Percentiles rank a stretch among this genome's conserved stretches.
These are phyloP conservation scores for Pichia eremophila DNA, from an alignment of 805 yeast genomes.

Conservation along the genomic window DNA sequence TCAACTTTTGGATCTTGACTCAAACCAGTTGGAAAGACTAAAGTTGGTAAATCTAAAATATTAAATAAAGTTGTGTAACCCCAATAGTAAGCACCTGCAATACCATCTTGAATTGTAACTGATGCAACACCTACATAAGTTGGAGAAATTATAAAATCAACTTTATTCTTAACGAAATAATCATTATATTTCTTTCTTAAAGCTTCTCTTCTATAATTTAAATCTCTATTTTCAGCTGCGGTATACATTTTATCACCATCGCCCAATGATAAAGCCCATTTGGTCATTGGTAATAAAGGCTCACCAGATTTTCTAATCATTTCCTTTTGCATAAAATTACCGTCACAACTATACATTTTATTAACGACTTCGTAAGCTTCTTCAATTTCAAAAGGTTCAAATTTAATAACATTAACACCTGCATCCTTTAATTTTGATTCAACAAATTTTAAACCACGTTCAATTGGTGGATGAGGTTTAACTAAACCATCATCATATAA, in stretches of 20 bases:
- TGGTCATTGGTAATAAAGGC: conserved; percentile 54
- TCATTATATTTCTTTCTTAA: conserved; percentile 50
- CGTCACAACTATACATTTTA: conserved; percentile 55
- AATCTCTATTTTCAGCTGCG: conserved; percentile 44
- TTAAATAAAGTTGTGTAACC: conserved; percentile 73
- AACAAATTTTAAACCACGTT: conserved; percentile 45
- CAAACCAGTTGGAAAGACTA: conserved; percentile 54
- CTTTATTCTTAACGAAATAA: conserved; percentile 41
- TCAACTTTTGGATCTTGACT: conserved; percentile 45
- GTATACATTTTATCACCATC: conserved; percentile 41
- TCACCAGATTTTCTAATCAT: conserved; percentile 56
- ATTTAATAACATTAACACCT: conserved; percentile 47
- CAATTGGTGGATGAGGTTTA: conserved; percentile 57
- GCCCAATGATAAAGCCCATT: conserved; percentile 51
- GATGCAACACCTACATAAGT: conserved; percentile 68
- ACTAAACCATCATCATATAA: conserved; percentile 57
- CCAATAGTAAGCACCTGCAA: conserved; percentile 54
- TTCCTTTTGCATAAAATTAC: conserved; percentile 47
- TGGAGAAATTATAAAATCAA: conserved; percentile 63
- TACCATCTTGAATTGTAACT: conserved; percentile 38
- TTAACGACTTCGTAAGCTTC: conserved; percentile 52
- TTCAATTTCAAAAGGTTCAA: conserved; percentile 48
- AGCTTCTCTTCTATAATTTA: conserved; percentile 46
- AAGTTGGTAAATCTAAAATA: conserved; percentile 60
- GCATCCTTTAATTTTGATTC: conserved; percentile 47